Conservation (phyloP, 225 moss, liverwort and hornwort species). For the Thuidium tamariscinum region DNA sequence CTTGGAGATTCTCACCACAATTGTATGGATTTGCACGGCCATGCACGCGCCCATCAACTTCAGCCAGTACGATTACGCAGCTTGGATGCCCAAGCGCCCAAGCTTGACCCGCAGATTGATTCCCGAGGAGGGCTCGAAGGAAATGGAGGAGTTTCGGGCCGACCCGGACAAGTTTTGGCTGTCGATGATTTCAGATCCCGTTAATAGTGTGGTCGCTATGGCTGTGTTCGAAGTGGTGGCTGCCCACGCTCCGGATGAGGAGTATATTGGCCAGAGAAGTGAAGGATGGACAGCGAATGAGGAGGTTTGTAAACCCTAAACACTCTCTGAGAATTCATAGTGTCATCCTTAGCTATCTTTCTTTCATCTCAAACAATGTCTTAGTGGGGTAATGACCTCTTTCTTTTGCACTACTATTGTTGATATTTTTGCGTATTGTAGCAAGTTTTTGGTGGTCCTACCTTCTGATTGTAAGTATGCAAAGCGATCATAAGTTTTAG, state of each 20-base stretch:
- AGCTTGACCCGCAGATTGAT: constrained; percentile 18
- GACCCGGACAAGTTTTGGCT: constrained; percentile 44
- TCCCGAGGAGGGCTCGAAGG: constrained; percentile 14
- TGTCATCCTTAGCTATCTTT: neutral
- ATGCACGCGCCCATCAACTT: constrained; percentile 62
- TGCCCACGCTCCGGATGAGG: constrained; percentile 27
- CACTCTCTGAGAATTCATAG: neutral
- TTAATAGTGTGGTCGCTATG: constrained; percentile 1
- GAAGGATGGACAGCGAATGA: constrained; percentile 16
- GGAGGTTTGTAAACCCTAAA: neutral
- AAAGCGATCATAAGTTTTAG: neutral
- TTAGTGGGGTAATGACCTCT: neutral
- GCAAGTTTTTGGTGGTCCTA: neutral
- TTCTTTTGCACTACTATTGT: neutral
- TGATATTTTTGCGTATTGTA: neutral
- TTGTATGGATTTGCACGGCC: constrained; percentile 44
- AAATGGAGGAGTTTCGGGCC: constrained; percentile 5
- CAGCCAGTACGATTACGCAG: constrained; percentile 51
- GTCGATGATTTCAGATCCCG: neutral
- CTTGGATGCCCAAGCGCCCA: constrained; percentile 39
- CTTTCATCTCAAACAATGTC: neutral
- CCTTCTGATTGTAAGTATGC: neutral
- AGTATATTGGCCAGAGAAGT: constrained; percentile 10
- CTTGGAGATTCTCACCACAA: constrained; percentile 27
- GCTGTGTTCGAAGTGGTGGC: constrained; percentile 45